Base-by-base conservation (phyloP, 2,329 filamentous ascomycete species). In the Curvularia hawaiiensis region DNA sequence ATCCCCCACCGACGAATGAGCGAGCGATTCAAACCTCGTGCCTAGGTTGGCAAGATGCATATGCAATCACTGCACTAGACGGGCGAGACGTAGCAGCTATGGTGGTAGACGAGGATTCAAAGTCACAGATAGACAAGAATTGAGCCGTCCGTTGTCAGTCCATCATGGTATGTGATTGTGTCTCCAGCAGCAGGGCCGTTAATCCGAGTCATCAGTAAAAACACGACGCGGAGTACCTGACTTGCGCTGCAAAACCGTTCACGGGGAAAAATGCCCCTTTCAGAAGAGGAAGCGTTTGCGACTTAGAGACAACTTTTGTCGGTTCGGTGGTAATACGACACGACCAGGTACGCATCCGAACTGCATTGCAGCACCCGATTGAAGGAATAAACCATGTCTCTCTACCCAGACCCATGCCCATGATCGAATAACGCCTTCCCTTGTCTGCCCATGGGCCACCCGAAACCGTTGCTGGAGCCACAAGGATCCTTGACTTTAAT, bases 41-140 rank as follows among this genome's bases (percentile, higher is more conserved):
- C 33, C 41, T n/a, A 40, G 7, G 18, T 18, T 41, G 51, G 33
- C 33, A 48, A 24, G 35, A 53, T 18, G 43, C 43, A 16, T 53
- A 40, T 44, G 12, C 11, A 18, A 40, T 26, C 31, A 20, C 33
- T 24, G 1, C 18, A 31, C 26, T 26, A 33, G 35, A 40, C 18
- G 51, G 18, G 4, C n/a, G 35, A 30, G 18, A 28, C 20, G 51
- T 26, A 31, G 51, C 33, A 20, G 35, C 44, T 16, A 14, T 11
- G 14, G 45, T 5, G 20, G 18, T n/a, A 20, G 20, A 11, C 18
- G 18, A 33, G 16, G 16, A 18, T 20, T 2, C 35, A 30, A 50
- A 12, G 10, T 28, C 16, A 30, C 35, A 20, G 35, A 39, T 39
- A 50, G 35, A 30, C 10, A 40, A 11, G 24, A 40, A 39, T 50